Base-by-base conservation (phyloP, 2,329 filamentous ascomycete genomes). In the Pezicula rhizophila region DNA sequence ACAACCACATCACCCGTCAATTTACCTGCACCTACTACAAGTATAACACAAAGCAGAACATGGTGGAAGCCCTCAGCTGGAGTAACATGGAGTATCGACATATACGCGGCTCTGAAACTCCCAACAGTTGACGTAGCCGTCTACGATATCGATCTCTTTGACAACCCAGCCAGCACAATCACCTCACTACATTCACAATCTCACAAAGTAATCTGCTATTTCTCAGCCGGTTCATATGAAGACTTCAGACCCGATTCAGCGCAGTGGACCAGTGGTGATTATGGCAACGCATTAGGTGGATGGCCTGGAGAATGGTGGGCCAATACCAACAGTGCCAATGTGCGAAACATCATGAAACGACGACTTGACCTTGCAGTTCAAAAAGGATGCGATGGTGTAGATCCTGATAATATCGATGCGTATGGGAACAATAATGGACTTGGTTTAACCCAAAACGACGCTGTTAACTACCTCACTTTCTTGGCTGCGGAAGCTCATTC, bases 201-300 rank as follows among this genome's bases (percentile, higher is more conserved):
- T 5, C 77, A 77, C 59, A 80, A 77, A 52, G 77, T 87, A 48
- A 81, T 88, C 51, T 89, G 85, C 70, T 88, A 89, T 66, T 88
- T 88, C 68, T 84, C 79, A 46, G 83, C 82, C 0, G 85, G 85
- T 1, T 82, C 79, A 7, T 87, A 77, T 57, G 85, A 88, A 64
- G 61, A 78, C 46, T 78, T 75, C 68, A 73, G 84, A 4, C 66
- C 71, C 1, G 84, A 88, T 61, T 31, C 28, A 12, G 71, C 40
- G 3, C 12, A 73, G 15, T 87, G 86, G 58, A 60, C 68, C 7
- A 52, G 69, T 2, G 61, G 64, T 0, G 83, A 86, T 53, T 61
- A 80, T 37, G 84, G 83, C n/a, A 71, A 74, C 4, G 64, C 65
- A 5, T 66, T 87, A 6, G 70, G 78, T 10, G 82, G 77, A 5